A percentile compares a stretch with the other conserved stretches of the same genome.
These are phyloP conservation scores for Candida tropicalis DNA, from an alignment of 1,139 yeast species.

Conservation along the genomic window DNA sequence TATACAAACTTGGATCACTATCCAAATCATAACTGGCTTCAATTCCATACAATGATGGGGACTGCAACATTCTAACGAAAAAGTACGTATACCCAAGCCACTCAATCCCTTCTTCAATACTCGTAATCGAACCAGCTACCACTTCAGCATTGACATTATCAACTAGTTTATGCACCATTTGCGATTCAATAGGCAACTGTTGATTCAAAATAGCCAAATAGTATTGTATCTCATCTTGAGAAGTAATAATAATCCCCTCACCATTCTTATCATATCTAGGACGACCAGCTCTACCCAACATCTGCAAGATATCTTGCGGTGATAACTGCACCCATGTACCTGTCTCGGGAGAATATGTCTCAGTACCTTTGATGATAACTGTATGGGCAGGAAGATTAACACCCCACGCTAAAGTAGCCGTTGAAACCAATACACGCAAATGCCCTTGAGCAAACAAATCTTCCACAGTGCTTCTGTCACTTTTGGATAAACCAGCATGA, in stretches of 20 bases:
- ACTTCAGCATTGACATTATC: slow-evolving; percentile 88
- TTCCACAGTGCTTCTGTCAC: slow-evolving; percentile 79
- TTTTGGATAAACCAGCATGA: slow-evolving; percentile 85
- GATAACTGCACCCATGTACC: slow-evolving; percentile 89
- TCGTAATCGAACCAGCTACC: slow-evolving; percentile 66
- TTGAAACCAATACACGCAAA: slow-evolving; percentile 79
- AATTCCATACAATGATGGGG: slow-evolving; percentile 76
- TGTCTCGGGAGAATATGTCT: slow-evolving; percentile 86
- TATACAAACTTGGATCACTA: slow-evolving; percentile 36
- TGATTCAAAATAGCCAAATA: slow-evolving; percentile 87
- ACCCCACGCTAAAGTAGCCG: slow-evolving; percentile 99
- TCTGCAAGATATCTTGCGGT: slow-evolving; percentile 92
- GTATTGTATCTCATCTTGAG: slow-evolving; percentile 83
- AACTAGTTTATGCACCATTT: slow-evolving; percentile 67
- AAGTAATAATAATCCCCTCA: slow-evolving; percentile 90
- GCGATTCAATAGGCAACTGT: slow-evolving; percentile 92
- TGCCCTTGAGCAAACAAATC: slow-evolving; percentile 88
- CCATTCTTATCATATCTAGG: slow-evolving; percentile 93
- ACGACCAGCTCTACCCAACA: slow-evolving; percentile 97
- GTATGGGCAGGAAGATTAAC: slow-evolving; percentile 97
- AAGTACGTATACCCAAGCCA: slow-evolving; percentile 86
- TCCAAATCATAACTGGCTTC: slow-evolving; percentile 60
- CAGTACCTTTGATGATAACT: slow-evolving; percentile 93
- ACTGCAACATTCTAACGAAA: slow-evolving; percentile 73
- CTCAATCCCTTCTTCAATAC: slow-evolving; percentile 64